Evolutionary conservation across 768 basidiomycete genomes (phyloP), one percentile per base, ranked within the genome.

Genomic region (Russula dissimulans): DNA sequence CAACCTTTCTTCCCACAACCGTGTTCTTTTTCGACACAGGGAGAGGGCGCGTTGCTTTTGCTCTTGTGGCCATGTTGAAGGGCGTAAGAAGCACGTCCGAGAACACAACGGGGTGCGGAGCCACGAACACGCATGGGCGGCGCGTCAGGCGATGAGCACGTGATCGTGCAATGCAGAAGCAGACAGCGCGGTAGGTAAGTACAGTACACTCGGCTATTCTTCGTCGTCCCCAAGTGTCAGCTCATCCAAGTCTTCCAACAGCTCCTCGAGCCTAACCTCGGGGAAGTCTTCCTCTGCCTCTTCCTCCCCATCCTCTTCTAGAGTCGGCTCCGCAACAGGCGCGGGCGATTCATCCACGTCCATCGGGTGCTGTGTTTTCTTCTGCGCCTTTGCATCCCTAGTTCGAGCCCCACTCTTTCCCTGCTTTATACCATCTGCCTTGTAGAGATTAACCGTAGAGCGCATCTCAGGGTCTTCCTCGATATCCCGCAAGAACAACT

Each of bases 401-500:
- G 72, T 46, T 22, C 72, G 73, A 48, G 75, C 63, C 39, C 71
- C 77, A 44, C 74, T 78, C 4, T 74, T 79, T 79, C 84, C 82
- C 67, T 76, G 77, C 42, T 56, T 56, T 39, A 41, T 48, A 18
- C 34, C 56, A 44, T 64, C 63, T 4, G 81, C 76, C 74, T 86
- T 89, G 78, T 95, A 98, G 57, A 97, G 68, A 72, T 97, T 95
- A 67, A 98, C 86, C 9, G 83, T 83, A 5, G 80, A 79, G 42
- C 95, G 82, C 77, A 98, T 76, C 77, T 97, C 95, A 22, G 86
- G 86, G 73, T 97, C 95, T 71, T 98, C 95, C 73, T 97, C 94
- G 51, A 97, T 73, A 63, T 97, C 94, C 48, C 89, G 81, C 73
- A 98, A 75, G 83, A 99, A 99, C 53, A 91, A 64, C 76, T 98